Evolutionary conservation across 305 asterid species (phyloP), one percentile per base, ranked within the genome.

Genomic region (Striga hermonthica): DNA sequence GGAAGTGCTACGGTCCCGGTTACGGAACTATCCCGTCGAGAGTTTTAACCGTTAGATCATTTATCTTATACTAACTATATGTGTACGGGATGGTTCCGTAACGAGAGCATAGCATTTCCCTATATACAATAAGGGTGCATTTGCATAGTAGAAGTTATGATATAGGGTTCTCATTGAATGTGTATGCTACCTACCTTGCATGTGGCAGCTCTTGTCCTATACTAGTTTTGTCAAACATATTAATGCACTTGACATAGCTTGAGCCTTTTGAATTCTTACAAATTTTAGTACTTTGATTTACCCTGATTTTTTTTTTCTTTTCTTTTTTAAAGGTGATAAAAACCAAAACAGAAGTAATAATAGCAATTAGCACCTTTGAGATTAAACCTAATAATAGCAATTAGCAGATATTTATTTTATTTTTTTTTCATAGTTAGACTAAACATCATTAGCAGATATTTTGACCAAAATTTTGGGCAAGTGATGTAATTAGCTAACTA

Each of bases 171-270:
- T 45, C 50, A 45, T 45, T 45, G 5, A 45, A 45, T 45, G 50
- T 45, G 50, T 45, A 45, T 45, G 13, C 14, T 45, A 45, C 50
- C 50, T 45, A 45, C 50, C 50, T 9, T 45, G 50, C 50, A 45
- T 9, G 50, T 45, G 12, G 50, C 13, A 45, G 50, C 50, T 45
- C 13, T 9, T 45, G 13, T 45, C 13, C 13, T 9, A 45, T 45
- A 45, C 50, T 45, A 9, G 11, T 45, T 45, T 45, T 45, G 50
- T 10, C 50, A 45, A 45, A 10, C 1, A 2, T 45, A 9, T 45
- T 45, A 45, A 45, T 45, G 50, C 50, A 45, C 50, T 1, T 8
- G 44, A 39, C 8, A 4, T 39, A 8, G 6, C 44, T 4, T 39
- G 9, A 39, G 9, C 6, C 9, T 8, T 39, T 39, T 5, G 44